phyloP scores from a whole-genome alignment of 768 basidiomycete genomes.

The Collybia mongolica region DNA sequence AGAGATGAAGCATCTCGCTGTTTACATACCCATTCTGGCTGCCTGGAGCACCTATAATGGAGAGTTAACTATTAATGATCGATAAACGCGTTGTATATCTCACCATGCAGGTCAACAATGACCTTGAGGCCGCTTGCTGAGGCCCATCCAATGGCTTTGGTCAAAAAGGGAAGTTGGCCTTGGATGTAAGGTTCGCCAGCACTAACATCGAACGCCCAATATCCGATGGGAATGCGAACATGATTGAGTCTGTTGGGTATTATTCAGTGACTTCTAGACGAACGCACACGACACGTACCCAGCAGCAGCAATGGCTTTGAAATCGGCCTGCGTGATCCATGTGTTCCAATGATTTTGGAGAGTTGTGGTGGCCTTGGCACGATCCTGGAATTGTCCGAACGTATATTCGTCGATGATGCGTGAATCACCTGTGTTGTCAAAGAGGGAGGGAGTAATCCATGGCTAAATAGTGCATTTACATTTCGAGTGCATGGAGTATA shows the following conservation, averaged over 20 bases:
- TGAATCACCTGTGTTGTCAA: constrained; percentile 61
- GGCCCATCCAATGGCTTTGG: constrained; percentile 72
- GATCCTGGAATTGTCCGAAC: constrained; percentile 62
- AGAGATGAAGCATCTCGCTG: not conserved
- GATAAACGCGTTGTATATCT: not conserved
- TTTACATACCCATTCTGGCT: constrained; percentile 73
- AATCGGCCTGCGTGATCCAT: constrained; percentile 84
- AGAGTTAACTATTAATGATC: not conserved
- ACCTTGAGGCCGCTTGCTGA: constrained; percentile 69
- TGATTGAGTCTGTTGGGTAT: constrained; percentile 64
- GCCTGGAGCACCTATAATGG: constrained; percentile 61
- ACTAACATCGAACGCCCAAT: constrained; percentile 85
- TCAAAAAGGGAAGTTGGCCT: constrained; percentile 72
- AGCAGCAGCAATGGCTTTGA: constrained; percentile 69
- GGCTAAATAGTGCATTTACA: constrained; percentile 40
- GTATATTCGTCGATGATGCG: constrained; percentile 78
- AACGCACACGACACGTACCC: constrained; percentile 44
- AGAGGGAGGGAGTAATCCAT: constrained; percentile 78
- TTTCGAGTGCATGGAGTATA: constrained; percentile 7
- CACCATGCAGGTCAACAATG: constrained; percentile 74
- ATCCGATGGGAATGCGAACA: constrained; percentile 84
- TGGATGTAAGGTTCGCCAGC: constrained; percentile 77
- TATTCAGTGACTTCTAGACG: constrained; percentile 5
- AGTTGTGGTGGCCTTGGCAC: constrained; percentile 41
- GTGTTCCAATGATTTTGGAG: constrained; percentile 75